Evolutionary conservation across 345 rosid genomes (phyloP).

Genomic region (Melaleuca quinquenervia): DNA sequence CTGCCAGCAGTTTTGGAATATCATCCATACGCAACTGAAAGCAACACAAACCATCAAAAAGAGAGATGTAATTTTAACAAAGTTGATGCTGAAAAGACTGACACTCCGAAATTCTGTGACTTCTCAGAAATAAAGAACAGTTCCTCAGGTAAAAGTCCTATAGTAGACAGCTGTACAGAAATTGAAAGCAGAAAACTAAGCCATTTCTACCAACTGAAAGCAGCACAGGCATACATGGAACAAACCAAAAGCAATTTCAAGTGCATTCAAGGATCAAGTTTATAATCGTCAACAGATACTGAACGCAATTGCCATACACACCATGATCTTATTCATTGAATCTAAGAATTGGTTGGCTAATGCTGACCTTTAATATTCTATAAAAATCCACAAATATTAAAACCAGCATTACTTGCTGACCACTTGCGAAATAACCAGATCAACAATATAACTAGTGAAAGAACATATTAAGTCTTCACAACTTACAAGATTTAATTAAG

Average conservation of each 20-base stretch:
- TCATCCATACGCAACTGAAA: constrained; percentile 52
- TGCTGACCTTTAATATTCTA: background rate
- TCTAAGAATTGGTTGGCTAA: background rate
- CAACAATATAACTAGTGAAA: background rate
- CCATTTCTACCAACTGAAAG: background rate
- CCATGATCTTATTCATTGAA: background rate
- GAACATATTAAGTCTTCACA: background rate
- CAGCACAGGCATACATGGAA: background rate
- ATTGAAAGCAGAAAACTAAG: background rate
- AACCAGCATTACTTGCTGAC: background rate
- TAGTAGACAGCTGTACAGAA: background rate
- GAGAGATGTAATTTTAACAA: background rate
- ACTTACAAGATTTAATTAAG: background rate
- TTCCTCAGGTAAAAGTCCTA: background rate
- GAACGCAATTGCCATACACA: background rate
- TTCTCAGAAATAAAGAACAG: background rate
- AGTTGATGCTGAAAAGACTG: background rate
- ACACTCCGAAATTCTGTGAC: background rate
- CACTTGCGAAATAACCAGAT: background rate
- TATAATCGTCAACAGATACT: background rate
- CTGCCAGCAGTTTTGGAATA: constrained; percentile 65
- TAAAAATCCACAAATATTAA: background rate
- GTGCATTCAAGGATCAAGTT: background rate
- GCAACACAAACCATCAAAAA: background rate
- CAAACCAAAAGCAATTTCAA: background rate